phyloP scores from a whole-genome alignment of 2,329 filamentous ascomycete genomes.

The Trichoderma afroharzianum region DNA sequence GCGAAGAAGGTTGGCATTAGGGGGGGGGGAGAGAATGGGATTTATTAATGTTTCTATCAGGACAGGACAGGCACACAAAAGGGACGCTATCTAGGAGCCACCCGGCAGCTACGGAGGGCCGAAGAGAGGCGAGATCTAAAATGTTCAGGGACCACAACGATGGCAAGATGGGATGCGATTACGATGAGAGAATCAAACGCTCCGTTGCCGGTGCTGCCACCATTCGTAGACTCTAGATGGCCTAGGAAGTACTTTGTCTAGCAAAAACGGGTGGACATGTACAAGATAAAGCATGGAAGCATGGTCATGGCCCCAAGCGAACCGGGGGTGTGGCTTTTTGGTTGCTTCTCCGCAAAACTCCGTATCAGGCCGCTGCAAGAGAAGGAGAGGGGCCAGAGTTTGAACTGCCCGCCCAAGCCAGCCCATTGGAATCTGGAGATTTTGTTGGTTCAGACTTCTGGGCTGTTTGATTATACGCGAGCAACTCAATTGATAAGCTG shows the following conservation, averaged over 20 bases:
- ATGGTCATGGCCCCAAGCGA: background rate
- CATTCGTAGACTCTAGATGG: background rate
- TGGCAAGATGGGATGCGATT: background rate
- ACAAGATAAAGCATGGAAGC: background rate
- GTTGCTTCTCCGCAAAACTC: slow-evolving; percentile 14
- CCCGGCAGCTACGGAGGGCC: slow-evolving; percentile 14
- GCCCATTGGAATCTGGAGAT: background rate
- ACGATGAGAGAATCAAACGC: background rate
- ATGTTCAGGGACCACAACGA: background rate
- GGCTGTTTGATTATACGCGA: background rate
- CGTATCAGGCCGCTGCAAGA: slow-evolving; percentile 19
- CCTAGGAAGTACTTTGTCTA: background rate
- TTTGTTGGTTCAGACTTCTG: background rate
- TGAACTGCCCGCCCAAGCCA: background rate
- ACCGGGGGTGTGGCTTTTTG: background rate
- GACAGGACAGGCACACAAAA: background rate
- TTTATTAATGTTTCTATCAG: background rate
- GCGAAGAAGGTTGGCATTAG: background rate
- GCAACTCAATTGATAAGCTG: background rate
- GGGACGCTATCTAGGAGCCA: slow-evolving; percentile 8
- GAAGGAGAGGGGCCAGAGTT: background rate
- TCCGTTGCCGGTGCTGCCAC: slow-evolving; percentile 7
- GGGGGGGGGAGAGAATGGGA: background rate
- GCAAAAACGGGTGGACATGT: background rate
- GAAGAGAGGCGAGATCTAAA: slow-evolving; percentile 10